These are phyloP conservation scores for Usnea hakonensis DNA, from an alignment of 495 filamentous ascomycete species.

Conservation along the genomic window DNA sequence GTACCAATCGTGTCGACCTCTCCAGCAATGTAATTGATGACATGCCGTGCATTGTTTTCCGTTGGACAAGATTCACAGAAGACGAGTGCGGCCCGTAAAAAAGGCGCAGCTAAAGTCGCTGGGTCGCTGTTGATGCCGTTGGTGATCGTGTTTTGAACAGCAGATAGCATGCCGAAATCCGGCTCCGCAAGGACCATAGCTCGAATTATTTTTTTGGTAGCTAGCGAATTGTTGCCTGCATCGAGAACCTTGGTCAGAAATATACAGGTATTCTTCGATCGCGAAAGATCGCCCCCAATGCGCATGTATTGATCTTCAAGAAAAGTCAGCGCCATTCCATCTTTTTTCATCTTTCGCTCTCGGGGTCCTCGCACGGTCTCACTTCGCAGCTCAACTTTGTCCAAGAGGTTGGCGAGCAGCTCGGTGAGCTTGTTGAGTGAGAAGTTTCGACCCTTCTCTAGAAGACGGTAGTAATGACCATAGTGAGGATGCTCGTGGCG, in stretches of 20 bases:
- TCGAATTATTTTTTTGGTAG: slow-evolving; percentile 35
- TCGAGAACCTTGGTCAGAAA: slow-evolving; percentile 42
- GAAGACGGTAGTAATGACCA: slow-evolving; percentile 44
- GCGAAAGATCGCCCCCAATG: slow-evolving; percentile 25
- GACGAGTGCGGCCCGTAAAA: slow-evolving; percentile 41
- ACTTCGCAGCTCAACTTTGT: slow-evolving; percentile 33
- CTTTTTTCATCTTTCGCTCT: slow-evolving; percentile 23
- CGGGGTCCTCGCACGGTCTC: slow-evolving; percentile 3
- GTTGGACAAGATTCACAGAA: slow-evolving; percentile 42
- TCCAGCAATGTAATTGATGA: slow-evolving; percentile 46
- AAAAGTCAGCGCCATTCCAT: slow-evolving; percentile 32
- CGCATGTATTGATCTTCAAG: slow-evolving; percentile 32
- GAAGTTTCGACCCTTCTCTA: slow-evolving; percentile 49
- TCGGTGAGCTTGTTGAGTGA: slow-evolving; percentile 39
- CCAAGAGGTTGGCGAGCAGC: slow-evolving; percentile 35
- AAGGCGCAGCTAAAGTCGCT: slow-evolving; percentile 47
- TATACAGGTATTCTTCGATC: slow-evolving; percentile 23
- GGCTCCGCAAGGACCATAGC: slow-evolving; percentile 42
- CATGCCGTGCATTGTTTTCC: slow-evolving; percentile 31
- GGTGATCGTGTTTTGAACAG: slow-evolving; percentile 42
- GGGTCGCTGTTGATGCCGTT: slow-evolving; percentile 49
- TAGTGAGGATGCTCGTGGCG: slow-evolving; percentile 45
- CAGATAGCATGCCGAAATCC: slow-evolving; percentile 31
- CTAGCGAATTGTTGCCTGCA: slow-evolving; percentile 29
- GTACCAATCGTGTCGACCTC: slow-evolving; percentile 50